phyloP scores from a whole-genome alignment of 768 basidiomycete genomes.

The Collybiopsis luxurians region DNA sequence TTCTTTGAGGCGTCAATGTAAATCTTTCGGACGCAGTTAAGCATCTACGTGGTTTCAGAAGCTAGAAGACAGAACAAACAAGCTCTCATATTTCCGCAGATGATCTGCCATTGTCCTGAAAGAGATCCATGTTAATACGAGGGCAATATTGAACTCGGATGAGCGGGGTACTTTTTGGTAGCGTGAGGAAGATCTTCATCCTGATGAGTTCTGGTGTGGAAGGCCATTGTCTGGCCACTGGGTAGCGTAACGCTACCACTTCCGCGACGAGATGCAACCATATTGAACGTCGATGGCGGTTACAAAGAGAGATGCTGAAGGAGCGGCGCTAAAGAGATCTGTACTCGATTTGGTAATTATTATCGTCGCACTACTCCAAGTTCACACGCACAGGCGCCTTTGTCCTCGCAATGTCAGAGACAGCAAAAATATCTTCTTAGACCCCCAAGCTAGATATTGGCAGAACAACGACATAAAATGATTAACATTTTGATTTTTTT shows the following conservation, averaged over 20 bases:
- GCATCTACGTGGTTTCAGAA: slow-evolving; percentile 2
- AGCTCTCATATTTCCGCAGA: slow-evolving; percentile 82
- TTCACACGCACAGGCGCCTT: no score
- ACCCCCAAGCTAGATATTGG: no score
- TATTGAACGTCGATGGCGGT: slow-evolving; percentile 22
- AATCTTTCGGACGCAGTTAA: slow-evolving; percentile 44
- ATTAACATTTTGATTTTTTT: no score
- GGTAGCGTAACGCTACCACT: slow-evolving; percentile 73
- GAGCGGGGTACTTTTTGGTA: slow-evolving; percentile 73
- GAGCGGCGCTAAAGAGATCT: no score
- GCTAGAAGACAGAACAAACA: slow-evolving; percentile 49
- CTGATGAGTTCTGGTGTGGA: slow-evolving; percentile 86
- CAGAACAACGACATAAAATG: no score
- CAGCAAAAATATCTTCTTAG: no score
- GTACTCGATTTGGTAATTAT: no score
- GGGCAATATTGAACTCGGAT: not conserved
- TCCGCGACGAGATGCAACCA: slow-evolving; percentile 74
- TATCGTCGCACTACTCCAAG: no score
- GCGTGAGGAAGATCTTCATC: slow-evolving; percentile 89
- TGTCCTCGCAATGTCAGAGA: no score
- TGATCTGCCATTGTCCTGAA: slow-evolving; percentile 91
- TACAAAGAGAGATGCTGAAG: not conserved
- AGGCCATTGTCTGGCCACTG: slow-evolving; percentile 75
- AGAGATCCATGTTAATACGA: slow-evolving; percentile 11
- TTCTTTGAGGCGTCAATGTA: slow-evolving; percentile 83